These are phyloP conservation scores for Heracleum sosnowskyi DNA, from an alignment of 129 eudicot genomes.

Conservation along the genomic window DNA sequence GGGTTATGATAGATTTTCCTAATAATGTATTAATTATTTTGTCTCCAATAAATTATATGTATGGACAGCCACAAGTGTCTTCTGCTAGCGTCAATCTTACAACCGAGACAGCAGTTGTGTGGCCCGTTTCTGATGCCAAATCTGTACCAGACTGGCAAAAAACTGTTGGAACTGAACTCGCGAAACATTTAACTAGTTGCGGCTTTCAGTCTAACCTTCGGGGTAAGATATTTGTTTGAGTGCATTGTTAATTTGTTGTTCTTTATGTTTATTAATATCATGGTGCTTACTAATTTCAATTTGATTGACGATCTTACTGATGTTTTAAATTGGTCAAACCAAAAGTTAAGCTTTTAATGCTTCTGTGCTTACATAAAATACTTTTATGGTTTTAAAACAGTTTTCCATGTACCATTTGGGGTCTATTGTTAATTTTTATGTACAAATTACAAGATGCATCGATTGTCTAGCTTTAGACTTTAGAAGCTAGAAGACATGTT, in stretches of 20 bases:
- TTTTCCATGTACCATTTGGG: neutral
- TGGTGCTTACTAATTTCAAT: neutral
- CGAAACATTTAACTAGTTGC: conserved; percentile 81
- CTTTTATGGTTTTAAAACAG: neutral
- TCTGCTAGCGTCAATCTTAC: conserved; percentile 92
- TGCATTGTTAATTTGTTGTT: conserved; percentile 11
- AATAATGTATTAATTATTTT: neutral
- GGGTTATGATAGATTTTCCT: neutral
- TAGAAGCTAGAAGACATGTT: neutral
- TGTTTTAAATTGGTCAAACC: conserved; percentile 5
- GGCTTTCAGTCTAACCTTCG: conserved; percentile 78
- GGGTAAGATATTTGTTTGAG: conserved; percentile 39
- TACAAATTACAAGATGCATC: neutral
- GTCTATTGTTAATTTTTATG: neutral
- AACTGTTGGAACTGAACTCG: conserved; percentile 79
- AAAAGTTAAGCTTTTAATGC: neutral
- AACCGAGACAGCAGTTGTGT: conserved; percentile 91
- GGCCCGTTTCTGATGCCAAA: conserved; percentile 93
- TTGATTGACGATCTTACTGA: neutral
- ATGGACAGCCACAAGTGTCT: conserved; percentile 81
- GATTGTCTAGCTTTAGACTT: neutral
- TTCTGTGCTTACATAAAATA: neutral
- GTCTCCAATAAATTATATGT: conserved; percentile 12
- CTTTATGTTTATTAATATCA: neutral
- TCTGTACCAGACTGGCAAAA: conserved; percentile 70